A percentile compares a stretch with the other conserved stretches of the same genome.
These are phyloP conservation scores for Filosporella fistucella DNA, from an alignment of 495 filamentous ascomycete species.

Conservation along the genomic window DNA sequence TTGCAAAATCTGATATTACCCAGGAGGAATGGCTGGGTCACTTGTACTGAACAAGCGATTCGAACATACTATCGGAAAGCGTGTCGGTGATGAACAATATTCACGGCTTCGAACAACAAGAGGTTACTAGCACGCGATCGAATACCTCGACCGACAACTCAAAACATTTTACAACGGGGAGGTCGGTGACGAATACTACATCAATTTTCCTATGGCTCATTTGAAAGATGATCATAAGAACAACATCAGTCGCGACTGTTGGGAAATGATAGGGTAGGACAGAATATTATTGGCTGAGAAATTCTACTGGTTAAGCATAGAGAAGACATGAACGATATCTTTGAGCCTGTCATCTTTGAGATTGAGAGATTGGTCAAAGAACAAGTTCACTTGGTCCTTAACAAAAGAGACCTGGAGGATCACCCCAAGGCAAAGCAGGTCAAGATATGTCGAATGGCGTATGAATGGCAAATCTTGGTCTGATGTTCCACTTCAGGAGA, in stretches of 20 bases:
- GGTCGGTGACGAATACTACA: constrained; percentile 19
- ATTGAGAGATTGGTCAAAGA: constrained; percentile 31
- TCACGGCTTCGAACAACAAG: constrained; percentile 18
- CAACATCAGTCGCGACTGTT: constrained; percentile 20
- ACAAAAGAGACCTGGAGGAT: background rate
- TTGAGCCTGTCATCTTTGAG: constrained; percentile 31
- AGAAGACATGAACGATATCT: constrained; percentile 30
- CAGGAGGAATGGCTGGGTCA: constrained; percentile 27
- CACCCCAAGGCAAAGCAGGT: constrained; percentile 4
- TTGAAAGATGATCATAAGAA: constrained; percentile 23
- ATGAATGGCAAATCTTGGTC: constrained; percentile 1
- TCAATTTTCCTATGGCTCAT: constrained; percentile 28
- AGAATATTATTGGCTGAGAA: background rate
- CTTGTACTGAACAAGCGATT: constrained; percentile 28
- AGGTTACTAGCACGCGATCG: constrained; percentile 16
- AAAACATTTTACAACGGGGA: constrained; percentile 23
- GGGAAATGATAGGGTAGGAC: constrained; percentile 22
- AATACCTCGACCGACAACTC: constrained; percentile 24
- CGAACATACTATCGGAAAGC: constrained; percentile 19
- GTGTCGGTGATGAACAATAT: constrained; percentile 25
- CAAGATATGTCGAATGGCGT: background rate
- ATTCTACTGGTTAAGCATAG: constrained; percentile 7
- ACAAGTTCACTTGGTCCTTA: constrained; percentile 24
- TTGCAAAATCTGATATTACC: background rate
- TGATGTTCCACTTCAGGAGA: constrained; percentile 12